Conservation (phyloP, 1,284 basidiomycete genomes). For the Trichosporon ovoides region DNA sequence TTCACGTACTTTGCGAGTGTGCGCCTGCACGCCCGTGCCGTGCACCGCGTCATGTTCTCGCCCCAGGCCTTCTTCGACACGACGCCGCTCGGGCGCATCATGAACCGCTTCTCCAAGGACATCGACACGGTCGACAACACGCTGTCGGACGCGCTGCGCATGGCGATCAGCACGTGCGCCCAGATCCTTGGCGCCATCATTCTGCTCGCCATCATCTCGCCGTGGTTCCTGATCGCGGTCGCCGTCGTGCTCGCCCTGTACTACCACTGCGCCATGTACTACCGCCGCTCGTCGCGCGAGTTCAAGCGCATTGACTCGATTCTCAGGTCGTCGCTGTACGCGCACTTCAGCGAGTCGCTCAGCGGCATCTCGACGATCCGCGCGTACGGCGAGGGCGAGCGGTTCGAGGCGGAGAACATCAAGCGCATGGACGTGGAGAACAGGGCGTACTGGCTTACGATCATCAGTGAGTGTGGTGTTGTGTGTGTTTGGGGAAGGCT, state of each 20-base stretch:
- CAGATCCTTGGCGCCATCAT: slow-evolving; percentile 60
- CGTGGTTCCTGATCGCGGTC: slow-evolving; percentile 77
- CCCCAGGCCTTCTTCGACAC: slow-evolving; percentile 89
- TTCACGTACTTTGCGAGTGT: slow-evolving; percentile 61
- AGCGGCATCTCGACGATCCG: slow-evolving; percentile 78
- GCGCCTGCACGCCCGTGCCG: slow-evolving; percentile 55
- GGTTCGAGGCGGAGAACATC: slow-evolving; percentile 71
- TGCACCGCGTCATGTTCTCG: slow-evolving; percentile 61
- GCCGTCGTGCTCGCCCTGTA: slow-evolving; percentile 55
- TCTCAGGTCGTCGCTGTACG: slow-evolving; percentile 59
- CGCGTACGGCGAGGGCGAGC: slow-evolving; percentile 67
- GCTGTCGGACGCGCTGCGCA: slow-evolving; percentile 65
- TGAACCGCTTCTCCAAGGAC: slow-evolving; percentile 50
- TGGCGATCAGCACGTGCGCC: slow-evolving; percentile 53
- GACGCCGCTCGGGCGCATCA: slow-evolving; percentile 71
- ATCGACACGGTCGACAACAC: slow-evolving; percentile 75
- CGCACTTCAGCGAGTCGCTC: slow-evolving; percentile 83
- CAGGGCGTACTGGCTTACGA: slow-evolving; percentile 79
- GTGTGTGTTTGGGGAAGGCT: too few species aligned
- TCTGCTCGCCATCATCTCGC: slow-evolving; percentile 67
- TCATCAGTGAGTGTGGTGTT: slow-evolving; percentile 7
- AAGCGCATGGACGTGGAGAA: slow-evolving; percentile 81
- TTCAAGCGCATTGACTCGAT: slow-evolving; percentile 59
- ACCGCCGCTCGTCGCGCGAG: slow-evolving; percentile 80
- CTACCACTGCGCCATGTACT: slow-evolving; percentile 67